Conservation (phyloP, 176 grass and related monocot genomes). For the Musa acuminata region DNA sequence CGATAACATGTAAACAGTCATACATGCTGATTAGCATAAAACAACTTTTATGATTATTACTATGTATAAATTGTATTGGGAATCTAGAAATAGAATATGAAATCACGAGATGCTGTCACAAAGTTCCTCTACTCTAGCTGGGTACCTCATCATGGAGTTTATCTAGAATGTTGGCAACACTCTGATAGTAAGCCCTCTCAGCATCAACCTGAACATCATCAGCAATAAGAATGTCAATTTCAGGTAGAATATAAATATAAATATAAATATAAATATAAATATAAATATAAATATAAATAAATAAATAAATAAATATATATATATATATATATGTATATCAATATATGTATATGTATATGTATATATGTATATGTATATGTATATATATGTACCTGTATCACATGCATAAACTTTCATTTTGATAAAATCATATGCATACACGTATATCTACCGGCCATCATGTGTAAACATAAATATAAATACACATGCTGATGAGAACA, state of each 20-base stretch:
- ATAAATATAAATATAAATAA: too few species aligned
- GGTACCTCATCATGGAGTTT: conserved; percentile 84
- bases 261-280: too few species aligned
- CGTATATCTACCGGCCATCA: background rate
- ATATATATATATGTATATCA: too few species aligned
- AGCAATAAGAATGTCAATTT: background rate
- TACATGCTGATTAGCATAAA: background rate
- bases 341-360: too few species aligned
- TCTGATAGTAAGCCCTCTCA: conserved; percentile 88
- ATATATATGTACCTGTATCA: background rate
- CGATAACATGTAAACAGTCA: conserved; percentile 16
- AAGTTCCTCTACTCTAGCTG: background rate
- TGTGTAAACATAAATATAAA: background rate
- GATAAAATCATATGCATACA: background rate
- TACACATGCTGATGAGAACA: too few species aligned
- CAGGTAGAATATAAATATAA: background rate
- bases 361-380: background rate
- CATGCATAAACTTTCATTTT: background rate
- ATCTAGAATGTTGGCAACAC: conserved; percentile 73
- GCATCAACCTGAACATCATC: conserved; percentile 67
- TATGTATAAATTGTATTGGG: too few species aligned
- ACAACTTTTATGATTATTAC: background rate
- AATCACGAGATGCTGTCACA: background rate
- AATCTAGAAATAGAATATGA: background rate
- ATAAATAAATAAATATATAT: too few species aligned